Evolutionary conservation across 2,329 filamentous ascomycete species (phyloP).

Genomic region (Escovopsis weberi): DNA sequence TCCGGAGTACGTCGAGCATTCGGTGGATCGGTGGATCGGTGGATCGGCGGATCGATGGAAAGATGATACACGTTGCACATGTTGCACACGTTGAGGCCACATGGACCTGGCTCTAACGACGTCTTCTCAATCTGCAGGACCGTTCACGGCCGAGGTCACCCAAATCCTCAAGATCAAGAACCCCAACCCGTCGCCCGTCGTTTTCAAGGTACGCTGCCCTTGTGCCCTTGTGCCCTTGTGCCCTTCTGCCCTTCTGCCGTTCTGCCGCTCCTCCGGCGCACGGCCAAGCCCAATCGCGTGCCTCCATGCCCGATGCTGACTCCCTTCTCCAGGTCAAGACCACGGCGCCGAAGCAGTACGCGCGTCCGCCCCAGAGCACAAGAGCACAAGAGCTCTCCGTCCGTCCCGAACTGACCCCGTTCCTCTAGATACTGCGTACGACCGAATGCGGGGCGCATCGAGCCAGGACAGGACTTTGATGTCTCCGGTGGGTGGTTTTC

Average conservation of each 20-base stretch:
- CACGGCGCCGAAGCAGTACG: conserved; percentile 93
- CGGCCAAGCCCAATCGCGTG: too few relatives aligned
- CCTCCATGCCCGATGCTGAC: conserved; percentile 8
- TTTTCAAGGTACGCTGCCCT: conserved; percentile 47
- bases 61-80: too few relatives aligned
- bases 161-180: conserved; percentile 52
- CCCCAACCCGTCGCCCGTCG: conserved; percentile 45
- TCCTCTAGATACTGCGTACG: conserved; percentile 81
- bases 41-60: too few relatives aligned
- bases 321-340: conserved; percentile 74
- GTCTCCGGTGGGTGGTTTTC: conserved; percentile 74
- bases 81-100: too few relatives aligned
- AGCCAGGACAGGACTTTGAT: conserved; percentile 77
- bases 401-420: conserved; percentile 11
- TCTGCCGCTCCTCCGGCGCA: too few relatives aligned
- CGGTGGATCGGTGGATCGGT: too few relatives aligned
- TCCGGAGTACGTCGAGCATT: conserved; percentile 77
- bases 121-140: conserved; percentile 35
- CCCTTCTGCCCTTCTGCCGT: too few relatives aligned
- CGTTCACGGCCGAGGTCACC: conserved; percentile 51
- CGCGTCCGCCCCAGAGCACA: conserved; percentile 18
- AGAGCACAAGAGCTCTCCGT: too few relatives aligned
- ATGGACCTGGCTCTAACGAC: too few relatives aligned
- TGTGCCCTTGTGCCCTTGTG: neutral
- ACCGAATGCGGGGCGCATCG: conserved; percentile 92